Evolutionary conservation across 768 basidiomycete species (phyloP).

Genomic region (Tricholoma flavovirens): DNA sequence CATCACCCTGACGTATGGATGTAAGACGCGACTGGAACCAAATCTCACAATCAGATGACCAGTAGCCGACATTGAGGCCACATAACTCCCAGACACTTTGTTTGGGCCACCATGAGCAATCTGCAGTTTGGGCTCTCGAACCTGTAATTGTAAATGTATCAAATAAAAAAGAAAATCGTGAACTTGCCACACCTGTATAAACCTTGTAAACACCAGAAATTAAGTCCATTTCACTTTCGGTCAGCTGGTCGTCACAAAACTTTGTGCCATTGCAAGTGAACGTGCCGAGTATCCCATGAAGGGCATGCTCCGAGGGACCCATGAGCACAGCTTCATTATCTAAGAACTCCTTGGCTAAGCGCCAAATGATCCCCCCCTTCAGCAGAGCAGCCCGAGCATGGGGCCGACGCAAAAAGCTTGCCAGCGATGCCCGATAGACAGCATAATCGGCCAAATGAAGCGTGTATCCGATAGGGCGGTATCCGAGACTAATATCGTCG

Average conservation of each 20-base stretch:
- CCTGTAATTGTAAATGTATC: not conserved
- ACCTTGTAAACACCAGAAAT: conserved; percentile 11
- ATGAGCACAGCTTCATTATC: conserved; percentile 2
- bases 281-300: not conserved
- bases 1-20: conserved; percentile 5
- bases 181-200: not conserved
- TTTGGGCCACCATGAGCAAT: conserved; percentile 11
- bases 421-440: conserved; percentile 1
- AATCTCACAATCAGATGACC: conserved; percentile 16
- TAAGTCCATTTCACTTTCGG: conserved; percentile 9
- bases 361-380: conserved; percentile 12
- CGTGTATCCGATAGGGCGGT: not conserved
- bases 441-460: conserved; percentile 6
- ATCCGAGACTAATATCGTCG: conserved; percentile 2
- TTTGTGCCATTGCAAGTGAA: not conserved
- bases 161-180: conserved; percentile 2
- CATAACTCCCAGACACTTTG: conserved; percentile 7
- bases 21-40: conserved; percentile 14
- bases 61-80: conserved; percentile 14
- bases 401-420: conserved; percentile 1
- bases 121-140: conserved; percentile 1
- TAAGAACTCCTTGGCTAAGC: conserved; percentile 6
- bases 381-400: conserved; percentile 9
- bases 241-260: not conserved
- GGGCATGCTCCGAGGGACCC: conserved; percentile 4